Base-by-base conservation (phyloP, 495 filamentous ascomycete genomes). In the Xylaria bambusicola region DNA sequence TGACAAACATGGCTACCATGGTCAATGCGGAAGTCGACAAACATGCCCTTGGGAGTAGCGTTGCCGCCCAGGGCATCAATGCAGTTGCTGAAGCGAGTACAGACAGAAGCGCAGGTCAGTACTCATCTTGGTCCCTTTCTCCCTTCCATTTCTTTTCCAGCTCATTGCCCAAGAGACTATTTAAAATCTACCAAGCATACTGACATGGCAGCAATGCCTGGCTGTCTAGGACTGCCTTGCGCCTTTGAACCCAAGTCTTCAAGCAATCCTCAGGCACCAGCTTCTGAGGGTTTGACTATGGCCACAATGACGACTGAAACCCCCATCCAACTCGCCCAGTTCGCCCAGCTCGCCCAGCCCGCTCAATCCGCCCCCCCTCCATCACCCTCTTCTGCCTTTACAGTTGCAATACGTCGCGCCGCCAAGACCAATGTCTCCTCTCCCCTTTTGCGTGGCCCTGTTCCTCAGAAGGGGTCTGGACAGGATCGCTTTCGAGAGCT, bases 401-500 rank as follows among this genome's bases (percentile, higher is more conserved):
- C 21, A 12, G 18, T 31, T 18, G 24, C 35, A 20, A 33, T 10
- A 1, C 36, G n/a, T 29, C 44, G n/a, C n/a, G n/a, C 46, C 2
- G 8, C 26, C 36, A 51, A 3, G 35, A 50, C 24, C 12, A 17
- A 24, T 10, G 10, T 17, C 20, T 24, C 31, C 18, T 10, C 15
- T 35, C 3, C 35, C 40, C 29, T 52, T 15, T 23, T 44, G 29
- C 48, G 29, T 31, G 60, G 60, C 20, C 60, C 60, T 18, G 24
- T 27, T n/a, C 60, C 53, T 17, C 29, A 52, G 12, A 47, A 52
- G 60, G 60, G 53, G 18, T 62, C 60, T 35, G 53, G 60, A 3
- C 60, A 58, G 42, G 60, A 62, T 42, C 60, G 54, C 6, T 62
- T 62, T 35, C 46, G 48, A 21, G 47, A 62, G 51, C 10, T 56